Evolutionary conservation across 2,329 filamentous ascomycete genomes (phyloP).

Genomic region (Scytalidium sp.): DNA sequence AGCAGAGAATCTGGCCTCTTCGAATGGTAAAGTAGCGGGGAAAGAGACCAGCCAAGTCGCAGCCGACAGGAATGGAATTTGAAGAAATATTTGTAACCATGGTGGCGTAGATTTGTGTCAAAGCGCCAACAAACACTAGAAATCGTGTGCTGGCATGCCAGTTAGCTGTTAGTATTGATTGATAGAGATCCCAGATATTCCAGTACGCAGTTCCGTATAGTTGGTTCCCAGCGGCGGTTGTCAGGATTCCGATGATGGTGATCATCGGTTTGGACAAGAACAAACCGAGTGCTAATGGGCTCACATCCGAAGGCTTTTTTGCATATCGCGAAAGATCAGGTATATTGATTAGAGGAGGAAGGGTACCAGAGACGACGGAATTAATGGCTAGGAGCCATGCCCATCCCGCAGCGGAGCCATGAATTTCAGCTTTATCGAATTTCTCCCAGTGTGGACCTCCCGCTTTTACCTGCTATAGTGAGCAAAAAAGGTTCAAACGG

Average conservation of each 20-base stretch:
- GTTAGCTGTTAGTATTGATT: slow-evolving; percentile 25
- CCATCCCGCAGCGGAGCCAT: slow-evolving; percentile 3
- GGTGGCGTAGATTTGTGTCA: slow-evolving; percentile 49
- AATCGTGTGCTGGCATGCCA: slow-evolving; percentile 31
- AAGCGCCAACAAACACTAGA: slow-evolving; percentile 42
- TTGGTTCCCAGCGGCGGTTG: slow-evolving; percentile 48
- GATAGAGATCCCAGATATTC: slow-evolving; percentile 43
- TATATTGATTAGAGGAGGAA: slow-evolving; percentile 32
- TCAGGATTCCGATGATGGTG: slow-evolving; percentile 47
- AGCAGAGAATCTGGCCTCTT: slow-evolving; percentile 49
- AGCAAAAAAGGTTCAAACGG: neutral
- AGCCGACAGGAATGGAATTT: slow-evolving; percentile 47
- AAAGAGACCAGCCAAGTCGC: slow-evolving; percentile 49
- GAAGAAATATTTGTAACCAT: slow-evolving; percentile 51
- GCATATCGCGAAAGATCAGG: slow-evolving; percentile 38
- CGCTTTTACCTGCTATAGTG: neutral
- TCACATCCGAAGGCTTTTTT: slow-evolving; percentile 13
- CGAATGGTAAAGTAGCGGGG: slow-evolving; percentile 50
- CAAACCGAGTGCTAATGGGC: neutral
- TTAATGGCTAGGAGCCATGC: slow-evolving; percentile 24
- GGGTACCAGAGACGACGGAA: slow-evolving; percentile 28
- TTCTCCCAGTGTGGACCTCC: neutral
- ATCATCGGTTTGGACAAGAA: slow-evolving; percentile 3
- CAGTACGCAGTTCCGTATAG: slow-evolving; percentile 40
- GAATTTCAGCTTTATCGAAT: neutral